Conservation (phyloP, 2,329 filamentous ascomycete genomes). For the Pseudocercospora eumusae region DNA sequence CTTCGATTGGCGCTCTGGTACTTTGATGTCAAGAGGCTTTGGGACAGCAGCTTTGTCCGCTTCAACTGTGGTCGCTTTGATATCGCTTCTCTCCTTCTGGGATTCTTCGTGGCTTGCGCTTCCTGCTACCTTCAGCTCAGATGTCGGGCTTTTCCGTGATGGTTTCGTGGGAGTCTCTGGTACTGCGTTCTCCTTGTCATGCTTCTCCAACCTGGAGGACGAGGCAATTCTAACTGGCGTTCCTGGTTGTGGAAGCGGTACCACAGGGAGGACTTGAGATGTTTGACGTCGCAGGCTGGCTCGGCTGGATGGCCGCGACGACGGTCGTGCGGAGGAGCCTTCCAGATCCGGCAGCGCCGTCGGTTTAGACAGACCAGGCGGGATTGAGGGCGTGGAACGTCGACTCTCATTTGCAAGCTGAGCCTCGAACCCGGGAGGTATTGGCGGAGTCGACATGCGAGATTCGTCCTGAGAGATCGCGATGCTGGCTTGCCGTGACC, state of each 20-base stretch:
- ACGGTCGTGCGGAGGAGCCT: slow-evolving; percentile 32
- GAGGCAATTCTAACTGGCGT: slow-evolving; percentile 40
- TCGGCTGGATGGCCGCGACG: slow-evolving; percentile 40
- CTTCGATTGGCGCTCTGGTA: neutral
- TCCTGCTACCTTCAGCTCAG: slow-evolving; percentile 24
- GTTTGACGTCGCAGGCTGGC: slow-evolving; percentile 38
- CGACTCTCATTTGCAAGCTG: slow-evolving; percentile 41
- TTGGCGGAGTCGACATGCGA: slow-evolving; percentile 39
- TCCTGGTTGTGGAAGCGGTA: slow-evolving; percentile 44
- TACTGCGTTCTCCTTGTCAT: slow-evolving; percentile 18
- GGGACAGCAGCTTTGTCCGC: neutral
- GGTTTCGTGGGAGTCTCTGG: slow-evolving; percentile 31
- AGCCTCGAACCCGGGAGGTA: slow-evolving; percentile 42
- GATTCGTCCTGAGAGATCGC: slow-evolving; percentile 33
- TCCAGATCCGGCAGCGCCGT: slow-evolving; percentile 33
- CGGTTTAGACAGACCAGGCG: slow-evolving; percentile 46
- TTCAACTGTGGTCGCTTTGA: neutral
- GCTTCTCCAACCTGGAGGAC: slow-evolving; percentile 33
- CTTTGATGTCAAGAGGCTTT: neutral
- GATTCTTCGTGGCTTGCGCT: slow-evolving; percentile 1
- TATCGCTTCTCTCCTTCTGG: neutral
- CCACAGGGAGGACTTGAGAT: slow-evolving; percentile 41
- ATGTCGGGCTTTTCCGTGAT: slow-evolving; percentile 18
- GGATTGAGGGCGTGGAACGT: slow-evolving; percentile 48
- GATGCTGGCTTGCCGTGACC: slow-evolving; percentile 32